phyloP scores from a whole-genome alignment of 1,139 yeast genomes.

The Pichia sp. region DNA sequence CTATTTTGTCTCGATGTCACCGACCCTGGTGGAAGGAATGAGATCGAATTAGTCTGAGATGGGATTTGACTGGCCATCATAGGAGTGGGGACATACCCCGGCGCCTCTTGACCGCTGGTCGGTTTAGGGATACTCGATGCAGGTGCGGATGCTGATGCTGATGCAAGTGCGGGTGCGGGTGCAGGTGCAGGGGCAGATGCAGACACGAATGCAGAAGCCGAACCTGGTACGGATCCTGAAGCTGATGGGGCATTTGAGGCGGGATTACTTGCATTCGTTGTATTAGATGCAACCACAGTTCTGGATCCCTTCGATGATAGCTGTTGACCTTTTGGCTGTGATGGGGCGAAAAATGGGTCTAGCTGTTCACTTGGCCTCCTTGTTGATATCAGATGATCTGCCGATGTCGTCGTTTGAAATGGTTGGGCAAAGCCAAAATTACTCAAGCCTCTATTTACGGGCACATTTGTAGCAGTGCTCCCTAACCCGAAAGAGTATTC shows the following conservation, averaged over 20 bases:
- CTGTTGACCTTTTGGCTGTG: constrained; percentile 1
- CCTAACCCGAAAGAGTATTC: constrained; percentile 1
- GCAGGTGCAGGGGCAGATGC: too few relatives aligned
- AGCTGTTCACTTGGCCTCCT: constrained; percentile 39
- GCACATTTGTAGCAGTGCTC: background rate
- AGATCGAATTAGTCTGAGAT: constrained; percentile 1
- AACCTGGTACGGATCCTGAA: too few relatives aligned
- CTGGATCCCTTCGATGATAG: background rate
- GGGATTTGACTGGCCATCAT: too few relatives aligned
- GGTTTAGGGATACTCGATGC: too few relatives aligned
- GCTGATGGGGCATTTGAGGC: too few relatives aligned
- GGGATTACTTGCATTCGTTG: too few relatives aligned
- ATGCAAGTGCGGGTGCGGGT: too few relatives aligned
- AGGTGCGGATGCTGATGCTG: too few relatives aligned
- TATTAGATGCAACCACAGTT: constrained; percentile 2
- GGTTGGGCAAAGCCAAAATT: constrained; percentile 7
- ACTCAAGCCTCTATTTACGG: background rate
- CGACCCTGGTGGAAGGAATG: too few relatives aligned
- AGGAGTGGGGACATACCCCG: too few relatives aligned
- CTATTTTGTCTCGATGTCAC: constrained; percentile 19
- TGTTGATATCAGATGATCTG: constrained; percentile 21
- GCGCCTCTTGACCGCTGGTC: too few relatives aligned
- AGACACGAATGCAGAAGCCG: too few relatives aligned
- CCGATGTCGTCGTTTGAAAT: constrained; percentile 3
- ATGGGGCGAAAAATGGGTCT: constrained; percentile 34